Base-by-base conservation (phyloP, 192 early-diverging fungal species). In the Cladochytrium replicatum region DNA sequence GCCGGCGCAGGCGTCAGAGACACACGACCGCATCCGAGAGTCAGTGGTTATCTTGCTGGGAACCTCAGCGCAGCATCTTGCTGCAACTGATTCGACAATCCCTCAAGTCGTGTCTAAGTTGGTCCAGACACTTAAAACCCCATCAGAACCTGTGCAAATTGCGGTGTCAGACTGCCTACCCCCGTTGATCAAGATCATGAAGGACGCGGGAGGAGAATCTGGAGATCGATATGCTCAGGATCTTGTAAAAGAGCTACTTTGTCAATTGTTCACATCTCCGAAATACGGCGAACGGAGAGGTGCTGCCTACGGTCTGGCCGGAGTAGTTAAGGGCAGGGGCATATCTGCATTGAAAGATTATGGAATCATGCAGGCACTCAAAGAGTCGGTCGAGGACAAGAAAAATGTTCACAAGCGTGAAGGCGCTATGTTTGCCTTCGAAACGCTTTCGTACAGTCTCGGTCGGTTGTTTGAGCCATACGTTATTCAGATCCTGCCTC, bases 121-220 rank as follows among this genome's bases (percentile, higher is more conserved):
- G 26, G 69, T 99, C 19, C 89, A 84, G 8, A 87, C 96, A 7
- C 69, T 99, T 32, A 70, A 80, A 23, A 99, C 93, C 15, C 96
- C 96, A 6, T 87, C 90, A 0, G 96, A 99, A 65, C 50, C 83
- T 11, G 96, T 99, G 23, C 96, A 99, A 68, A 73, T 81, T 29
- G 91, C 94, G 5, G 93, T 99, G 24, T 72, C 85, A 7, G 84
- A 94, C 57, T 97, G 96, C 55, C 69, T 99, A 49, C 90, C 93
- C n/a, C 81, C 85, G 13, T 67, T 99, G 32, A 72, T 88, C 43
- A 93, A 91, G 65, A 71, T 72, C 41, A 70, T 84, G 48, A 69
- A 72, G 48, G 66, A 67, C 3, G 71, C 72, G 25, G n/a, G n/a
- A n/a, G n/a, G n/a, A n/a, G n/a, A n/a, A n/a, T n/a, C n/a, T n/a